A percentile compares a stretch with the other conserved stretches of the same genome.
Evolutionary conservation across 176 grass and related monocot genomes (phyloP).

Genomic region (Triticum aestivum): IWGSC_CS_RefSeq_v2.1 NC_057801.1:778459364-778459863

Average conservation of each 20-base stretch:
- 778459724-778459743: slow-evolving; percentile 86
- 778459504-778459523: no score
- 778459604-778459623: slow-evolving; percentile 93
- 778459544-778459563: background rate
- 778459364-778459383: no score
- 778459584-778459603: slow-evolving; percentile 56
- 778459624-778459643: slow-evolving; percentile 87
- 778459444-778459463: no score
- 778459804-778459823: slow-evolving; percentile 32
- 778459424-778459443: no score
- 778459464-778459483: no score
- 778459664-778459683: slow-evolving; percentile 94
- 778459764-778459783: slow-evolving; percentile 57
- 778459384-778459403: no score
- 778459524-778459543: no score
- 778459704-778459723: slow-evolving; percentile 82
- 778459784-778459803: slow-evolving; percentile 71
- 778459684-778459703: slow-evolving; percentile 68
- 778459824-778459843: slow-evolving; percentile 7
- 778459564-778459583: slow-evolving; percentile 15
- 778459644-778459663: slow-evolving; percentile 89
- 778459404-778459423: no score
- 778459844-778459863: background rate
- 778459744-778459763: slow-evolving; percentile 81
- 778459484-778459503: no score